Evolutionary conservation across 176 grass and related monocot species (phyloP).

Genomic region (Tillandsia leiboldiana): DNA sequence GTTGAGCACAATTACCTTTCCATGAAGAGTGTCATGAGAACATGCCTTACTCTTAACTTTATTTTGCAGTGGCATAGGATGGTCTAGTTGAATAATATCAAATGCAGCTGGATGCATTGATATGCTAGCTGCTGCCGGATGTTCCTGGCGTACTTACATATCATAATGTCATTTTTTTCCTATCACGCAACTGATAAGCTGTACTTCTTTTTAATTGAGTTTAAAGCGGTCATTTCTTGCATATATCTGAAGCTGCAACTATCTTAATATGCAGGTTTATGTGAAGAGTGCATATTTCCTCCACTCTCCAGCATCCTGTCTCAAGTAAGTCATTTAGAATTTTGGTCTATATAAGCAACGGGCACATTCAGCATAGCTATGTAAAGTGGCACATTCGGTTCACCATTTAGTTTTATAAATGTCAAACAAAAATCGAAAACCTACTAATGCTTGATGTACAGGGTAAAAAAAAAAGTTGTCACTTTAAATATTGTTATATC

Average conservation of each 20-base stretch:
- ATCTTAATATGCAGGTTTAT: constrained; percentile 47
- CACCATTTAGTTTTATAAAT: neutral
- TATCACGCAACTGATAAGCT: neutral
- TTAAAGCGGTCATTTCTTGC: neutral
- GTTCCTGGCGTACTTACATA: no score
- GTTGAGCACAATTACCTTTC: no score
- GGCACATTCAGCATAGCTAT: neutral
- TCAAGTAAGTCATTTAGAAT: constrained; percentile 52
- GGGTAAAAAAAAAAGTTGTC: no score
- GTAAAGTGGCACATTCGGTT: neutral
- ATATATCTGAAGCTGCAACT: neutral
- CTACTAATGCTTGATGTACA: no score
- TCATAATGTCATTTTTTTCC: neutral
- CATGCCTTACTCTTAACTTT: no score
- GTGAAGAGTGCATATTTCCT: constrained; percentile 80
- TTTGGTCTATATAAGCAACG: neutral
- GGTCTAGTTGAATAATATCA: no score
- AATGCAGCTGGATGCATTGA: no score
- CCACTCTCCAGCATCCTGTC: constrained; percentile 76
- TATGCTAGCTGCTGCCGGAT: no score
- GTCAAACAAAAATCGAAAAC: no score
- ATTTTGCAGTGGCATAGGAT: no score
- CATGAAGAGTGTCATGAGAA: no score
- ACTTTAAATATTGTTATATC: neutral
- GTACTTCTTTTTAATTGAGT: neutral